Evolutionary conservation across 2,329 filamentous ascomycete genomes (phyloP), one percentile per base, ranked within the genome.

Genomic region (Cercospora sesami): DNA sequence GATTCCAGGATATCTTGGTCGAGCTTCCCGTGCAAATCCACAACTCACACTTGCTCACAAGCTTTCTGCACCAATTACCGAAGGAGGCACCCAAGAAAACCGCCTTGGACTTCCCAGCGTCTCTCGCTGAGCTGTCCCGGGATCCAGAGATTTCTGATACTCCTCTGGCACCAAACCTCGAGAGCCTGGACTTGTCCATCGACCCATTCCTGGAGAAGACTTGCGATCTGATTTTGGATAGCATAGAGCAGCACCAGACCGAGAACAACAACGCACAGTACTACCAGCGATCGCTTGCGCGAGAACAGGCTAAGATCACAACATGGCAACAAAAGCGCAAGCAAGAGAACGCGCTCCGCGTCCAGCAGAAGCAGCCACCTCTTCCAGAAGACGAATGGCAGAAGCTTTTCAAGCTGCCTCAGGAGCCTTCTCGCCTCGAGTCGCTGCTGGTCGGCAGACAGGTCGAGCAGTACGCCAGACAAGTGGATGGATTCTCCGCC

Each of bases 221-320:
- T 63, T 97, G 93, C 83, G 94, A 99, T 79, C 88, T 97, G 74
- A 88, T 99, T 66, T 89, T 98, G 71, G 95, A 99, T 79, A 93
- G 91, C 85, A 97, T 99, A 80, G 95, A 99, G 85, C 91, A 91
- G 65, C 95, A 99, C 85, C 95, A 98, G 84, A 97, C 94, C 69
- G 95, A 99, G 83, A 91, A 96, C 80, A 98, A 98, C 89, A 99
- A 99, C 87, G 95, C 96, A 85, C 94, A 97, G 82, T 92, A 91
- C 87, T 97, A 97, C 85, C 93, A 97, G 84, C 89, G 95, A 77
- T 93, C 96, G 78, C 86, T 98, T 67, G 91, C 90, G 64, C 92
- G 95, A 75, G 95, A 99, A 84, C 95, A 99, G 84, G 84, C 91
- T 77, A 99, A 98, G 88, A 97, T 99, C 76, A 90, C 92, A 65